Base-by-base conservation (phyloP, 306 rosid species). In the Sphenostylis stenocarpa region DNA sequence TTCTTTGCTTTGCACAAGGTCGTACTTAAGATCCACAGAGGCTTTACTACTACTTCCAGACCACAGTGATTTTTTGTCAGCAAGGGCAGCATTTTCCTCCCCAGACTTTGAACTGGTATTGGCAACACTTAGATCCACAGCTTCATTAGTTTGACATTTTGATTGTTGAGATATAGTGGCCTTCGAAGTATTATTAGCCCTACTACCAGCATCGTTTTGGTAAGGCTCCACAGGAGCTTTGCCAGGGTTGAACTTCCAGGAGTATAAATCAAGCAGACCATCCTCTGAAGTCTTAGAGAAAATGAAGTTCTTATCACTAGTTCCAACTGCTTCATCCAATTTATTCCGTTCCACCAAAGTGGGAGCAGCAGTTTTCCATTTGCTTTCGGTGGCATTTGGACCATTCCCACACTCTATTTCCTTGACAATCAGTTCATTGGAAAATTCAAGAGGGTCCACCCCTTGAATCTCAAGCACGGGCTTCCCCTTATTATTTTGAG, bases 361-460 rank as follows among this genome's bases (percentile, higher is more conserved):
- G 44, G 90, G 79, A 81, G 85, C 62, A 49, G 87, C 73, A 84
- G 63, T 88, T 84, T 84, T 86, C 91, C 91, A 83, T 84, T 92
- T 90, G 85, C 82, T 83, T 70, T 84, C 95, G 23, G 85, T 57
- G 81, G 86, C 87, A 79, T 82, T 84, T 67, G 80, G 85, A 78
- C 86, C 87, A 56, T 75, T 83, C 77, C 96, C 97, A 80, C 89
- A 92, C 82, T 95, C 97, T 56, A 95, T 95, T 85, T 95, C 99
- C 71, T 90, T 91, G 83, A 95, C 97, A 84, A 92, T 88, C 51
- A 89, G 83, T 60, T 95, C 99, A 78, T 87, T 86, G 13, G 91
- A 90, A 81, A 82, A 85, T 55, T 88, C 94, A 65, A 66, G 75
- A 41, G 73, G 77, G 44, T 85, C 86, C 39, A 51, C 15, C 79